Evolutionary conservation across 768 basidiomycete species (phyloP), one percentile per base, ranked within the genome.

Genomic region (Hypsizygus marmoreus): DNA sequence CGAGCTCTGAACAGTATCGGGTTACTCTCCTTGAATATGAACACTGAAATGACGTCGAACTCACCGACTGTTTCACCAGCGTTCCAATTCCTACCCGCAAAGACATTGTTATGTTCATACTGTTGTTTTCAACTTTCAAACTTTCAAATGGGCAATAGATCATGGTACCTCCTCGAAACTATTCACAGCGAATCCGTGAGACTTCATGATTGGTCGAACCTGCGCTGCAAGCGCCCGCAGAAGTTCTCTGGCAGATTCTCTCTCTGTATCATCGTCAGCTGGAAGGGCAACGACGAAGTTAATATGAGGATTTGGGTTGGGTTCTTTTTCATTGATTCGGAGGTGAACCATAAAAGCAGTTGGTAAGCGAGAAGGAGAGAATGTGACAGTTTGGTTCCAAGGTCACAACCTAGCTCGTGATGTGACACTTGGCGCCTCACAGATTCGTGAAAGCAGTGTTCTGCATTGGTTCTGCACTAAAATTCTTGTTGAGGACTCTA

Each of bases 71-170:
- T 84, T 65, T 93, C 90, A 3, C 91, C 91, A 45, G 72, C 73
- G 53, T 90, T 88, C 90, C 90, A 93, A 60, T 91, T 92, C 37
- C 90, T 74, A 1, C 90, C 91, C 4, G 82, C 79, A 63, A 92
- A 92, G 5, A 92, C 86, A 11, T 54, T 57, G 59, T 92, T 92
- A 57, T 80, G 76, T 58, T 90, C 84, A 54, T 92, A 91, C 88
- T 91, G 56, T 33, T 43, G 32, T 35, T 32, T 12, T 31, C 13
- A 7, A 6, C 1, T n/a, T 17, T 36, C 9, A 5, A 30, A 13
- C 23, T 19, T 26, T 11, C n/a, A 8, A 33, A 8, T 30, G 30
- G 32, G 24, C 29, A 40, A 23, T 3, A 31, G 28, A 43, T 35
- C 16, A n/a, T 10, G 54, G 62, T 57, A 88, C 90, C 80, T 92